Conservation (phyloP, 2,329 filamentous ascomycete genomes). For the Drechslera avenae region DNA sequence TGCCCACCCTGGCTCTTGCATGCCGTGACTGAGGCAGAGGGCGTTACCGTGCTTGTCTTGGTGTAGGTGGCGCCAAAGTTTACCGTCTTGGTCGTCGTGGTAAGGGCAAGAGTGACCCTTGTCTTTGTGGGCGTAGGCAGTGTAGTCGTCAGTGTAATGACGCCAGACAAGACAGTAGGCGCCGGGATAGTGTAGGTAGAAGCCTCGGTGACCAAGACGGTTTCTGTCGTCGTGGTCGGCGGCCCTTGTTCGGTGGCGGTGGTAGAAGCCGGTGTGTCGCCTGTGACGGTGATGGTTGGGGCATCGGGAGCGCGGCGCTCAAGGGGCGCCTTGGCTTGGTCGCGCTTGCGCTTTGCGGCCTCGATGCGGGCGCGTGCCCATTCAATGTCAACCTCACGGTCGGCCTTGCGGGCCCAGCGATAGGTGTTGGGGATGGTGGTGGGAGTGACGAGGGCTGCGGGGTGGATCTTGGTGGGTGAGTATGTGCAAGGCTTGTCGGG, state of each 20-base stretch:
- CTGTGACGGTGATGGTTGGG: constrained; percentile 43
- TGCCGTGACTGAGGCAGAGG: constrained; percentile 40
- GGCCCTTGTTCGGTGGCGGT: constrained; percentile 27
- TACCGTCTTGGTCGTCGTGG: constrained; percentile 40
- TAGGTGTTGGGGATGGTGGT: constrained; percentile 29
- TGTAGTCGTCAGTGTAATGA: constrained; percentile 41
- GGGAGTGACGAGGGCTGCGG: constrained; percentile 37
- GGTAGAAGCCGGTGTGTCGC: constrained; percentile 32
- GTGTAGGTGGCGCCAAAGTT: constrained; percentile 45
- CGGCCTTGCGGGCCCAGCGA: constrained; percentile 31
- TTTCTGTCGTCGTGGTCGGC: constrained; percentile 36
- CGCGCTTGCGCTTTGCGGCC: constrained; percentile 41
- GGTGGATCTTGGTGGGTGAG: constrained; percentile 43
- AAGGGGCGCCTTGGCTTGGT: constrained; percentile 22
- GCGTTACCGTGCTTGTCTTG: constrained; percentile 43
- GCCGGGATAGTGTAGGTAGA: constrained; percentile 42
- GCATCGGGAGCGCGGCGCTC: constrained; percentile 46
- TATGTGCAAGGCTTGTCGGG: constrained; percentile 45
- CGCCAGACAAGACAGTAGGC: constrained; percentile 44
- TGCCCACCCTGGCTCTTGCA: constrained; percentile 45
- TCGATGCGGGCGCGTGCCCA: constrained; percentile 44
- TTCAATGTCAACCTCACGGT: constrained; percentile 40
- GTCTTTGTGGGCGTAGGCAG: constrained; percentile 47
- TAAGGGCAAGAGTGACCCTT: constrained; percentile 31
- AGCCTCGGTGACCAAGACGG: constrained; percentile 29